Conservation (phyloP, 2,329 filamentous ascomycete species). For the Davidsoniella virescens region DNA sequence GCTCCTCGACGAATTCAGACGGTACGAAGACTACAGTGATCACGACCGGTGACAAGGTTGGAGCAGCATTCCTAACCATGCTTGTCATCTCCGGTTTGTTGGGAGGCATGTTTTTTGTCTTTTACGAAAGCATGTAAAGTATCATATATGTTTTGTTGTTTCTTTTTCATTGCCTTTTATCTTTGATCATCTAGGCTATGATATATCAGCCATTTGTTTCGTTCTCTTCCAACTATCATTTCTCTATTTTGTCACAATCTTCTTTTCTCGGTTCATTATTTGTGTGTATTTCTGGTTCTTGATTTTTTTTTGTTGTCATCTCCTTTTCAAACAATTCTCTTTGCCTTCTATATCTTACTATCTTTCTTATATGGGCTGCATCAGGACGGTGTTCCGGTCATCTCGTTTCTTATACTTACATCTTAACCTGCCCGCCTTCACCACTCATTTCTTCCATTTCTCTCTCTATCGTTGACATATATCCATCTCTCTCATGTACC, state of each 20-base stretch:
- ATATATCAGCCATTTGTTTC: background rate
- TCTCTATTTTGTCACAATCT: background rate
- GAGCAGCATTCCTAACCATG: slow-evolving; percentile 39
- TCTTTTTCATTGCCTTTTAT: slow-evolving; percentile 4
- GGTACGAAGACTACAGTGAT: slow-evolving; percentile 25
- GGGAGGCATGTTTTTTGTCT: slow-evolving; percentile 32
- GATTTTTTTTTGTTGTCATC: background rate
- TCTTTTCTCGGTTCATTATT: background rate
- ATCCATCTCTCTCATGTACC: background rate
- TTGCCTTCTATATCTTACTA: background rate
- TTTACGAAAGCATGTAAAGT: slow-evolving; percentile 13
- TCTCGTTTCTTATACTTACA: background rate
- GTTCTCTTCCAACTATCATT: background rate
- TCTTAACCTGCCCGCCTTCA: background rate
- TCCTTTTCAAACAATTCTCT: background rate
- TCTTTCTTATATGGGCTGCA: slow-evolving; percentile 6
- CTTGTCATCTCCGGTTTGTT: slow-evolving; percentile 32
- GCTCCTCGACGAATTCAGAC: slow-evolving; percentile 16
- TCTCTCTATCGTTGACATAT: background rate
- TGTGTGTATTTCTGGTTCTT: background rate
- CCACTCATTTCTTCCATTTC: background rate
- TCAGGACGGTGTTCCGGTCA: slow-evolving; percentile 8
- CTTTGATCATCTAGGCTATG: background rate
- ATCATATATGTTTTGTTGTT: slow-evolving; percentile 9
- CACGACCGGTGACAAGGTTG: slow-evolving; percentile 34